Conservation (phyloP, 2,329 filamentous ascomycete species). For the Alternaria alternata region DNA sequence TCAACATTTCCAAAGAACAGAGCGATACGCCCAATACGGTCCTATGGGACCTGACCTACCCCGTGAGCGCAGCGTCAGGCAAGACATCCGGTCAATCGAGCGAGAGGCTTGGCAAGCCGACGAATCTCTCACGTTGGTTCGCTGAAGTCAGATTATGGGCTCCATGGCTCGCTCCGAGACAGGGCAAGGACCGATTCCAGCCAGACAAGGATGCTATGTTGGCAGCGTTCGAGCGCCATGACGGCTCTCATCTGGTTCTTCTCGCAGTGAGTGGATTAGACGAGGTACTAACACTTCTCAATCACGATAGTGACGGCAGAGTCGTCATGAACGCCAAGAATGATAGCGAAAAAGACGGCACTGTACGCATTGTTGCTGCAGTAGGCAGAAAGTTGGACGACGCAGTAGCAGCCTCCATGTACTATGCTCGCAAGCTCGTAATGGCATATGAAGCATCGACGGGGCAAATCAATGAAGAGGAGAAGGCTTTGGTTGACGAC, state of each 20-base stretch:
- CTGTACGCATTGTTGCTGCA: conserved; percentile 72
- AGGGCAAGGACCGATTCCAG: conserved; percentile 72
- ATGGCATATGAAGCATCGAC: conserved; percentile 54
- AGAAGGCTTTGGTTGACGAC: conserved; percentile 57
- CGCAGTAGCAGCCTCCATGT: conserved; percentile 82
- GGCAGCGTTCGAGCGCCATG: conserved; percentile 75
- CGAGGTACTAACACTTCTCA: conserved; percentile 74
- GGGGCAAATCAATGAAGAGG: conserved; percentile 57
- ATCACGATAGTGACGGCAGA: conserved; percentile 69
- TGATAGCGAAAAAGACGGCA: conserved; percentile 66
- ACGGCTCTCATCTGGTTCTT: conserved; percentile 79
- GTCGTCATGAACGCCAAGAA: conserved; percentile 75
- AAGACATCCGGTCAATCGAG: conserved; percentile 66
- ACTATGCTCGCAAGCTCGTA: conserved; percentile 78
- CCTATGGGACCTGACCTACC: conserved; percentile 73
- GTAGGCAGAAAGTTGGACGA: conserved; percentile 76
- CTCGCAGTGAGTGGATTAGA: conserved; percentile 79
- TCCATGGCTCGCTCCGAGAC: conserved; percentile 88
- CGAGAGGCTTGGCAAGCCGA: conserved; percentile 70
- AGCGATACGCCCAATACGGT: conserved; percentile 74
- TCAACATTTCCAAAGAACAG: conserved; percentile 61
- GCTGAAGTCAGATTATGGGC: conserved; percentile 79
- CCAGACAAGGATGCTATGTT: conserved; percentile 81
- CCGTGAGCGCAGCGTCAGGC: conserved; percentile 64
- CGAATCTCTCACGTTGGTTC: conserved; percentile 76